A percentile compares a stretch with the other conserved stretches of the same genome.
Evolutionary conservation across 2,329 filamentous ascomycete genomes (phyloP).

Genomic region (Sodiomyces alkalinus): DNA sequence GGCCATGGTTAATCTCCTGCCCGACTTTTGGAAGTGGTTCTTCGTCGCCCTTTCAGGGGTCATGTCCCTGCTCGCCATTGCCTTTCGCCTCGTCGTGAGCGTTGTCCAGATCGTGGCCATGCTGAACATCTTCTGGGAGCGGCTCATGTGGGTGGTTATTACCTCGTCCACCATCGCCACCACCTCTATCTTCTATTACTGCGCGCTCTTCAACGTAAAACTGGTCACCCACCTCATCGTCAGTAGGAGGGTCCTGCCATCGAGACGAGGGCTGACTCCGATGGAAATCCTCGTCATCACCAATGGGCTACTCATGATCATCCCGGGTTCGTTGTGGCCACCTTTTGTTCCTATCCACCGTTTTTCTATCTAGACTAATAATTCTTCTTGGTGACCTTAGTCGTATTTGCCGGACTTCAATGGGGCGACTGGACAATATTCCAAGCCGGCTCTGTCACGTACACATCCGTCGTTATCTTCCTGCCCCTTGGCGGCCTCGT

Average conservation of each 20-base stretch:
- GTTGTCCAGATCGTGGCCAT: constrained; percentile 20
- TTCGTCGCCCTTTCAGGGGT: constrained; percentile 17
- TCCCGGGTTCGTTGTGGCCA: constrained; percentile 39
- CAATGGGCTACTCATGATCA: constrained; percentile 39
- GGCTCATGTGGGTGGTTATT: too few species aligned
- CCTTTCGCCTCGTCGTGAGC: constrained; percentile 17
- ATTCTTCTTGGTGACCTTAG: too few species aligned
- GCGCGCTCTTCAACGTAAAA: constrained; percentile 37
- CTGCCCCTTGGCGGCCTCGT: constrained; percentile 36
- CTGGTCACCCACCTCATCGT: constrained; percentile 30
- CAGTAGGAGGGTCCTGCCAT: constrained; percentile 30
- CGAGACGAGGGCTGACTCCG: constrained; percentile 24
- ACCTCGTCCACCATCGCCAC: constrained; percentile 17
- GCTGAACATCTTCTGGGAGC: too few species aligned
- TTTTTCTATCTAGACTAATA: neutral
- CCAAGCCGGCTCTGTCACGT: constrained; percentile 32
- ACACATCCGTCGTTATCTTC: constrained; percentile 33
- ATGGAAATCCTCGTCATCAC: constrained; percentile 41
- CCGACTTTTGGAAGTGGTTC: constrained; percentile 15
- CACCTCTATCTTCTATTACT: constrained; percentile 34
- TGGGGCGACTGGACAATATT: constrained; percentile 26
- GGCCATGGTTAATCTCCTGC: constrained; percentile 36
- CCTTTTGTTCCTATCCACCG: neutral
- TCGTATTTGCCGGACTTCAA: constrained; percentile 33
- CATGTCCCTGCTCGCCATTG: constrained; percentile 14